These are phyloP conservation scores for Penicillium psychrofluorescens DNA, from an alignment of 495 filamentous ascomycete species.

Conservation along the genomic window DNA sequence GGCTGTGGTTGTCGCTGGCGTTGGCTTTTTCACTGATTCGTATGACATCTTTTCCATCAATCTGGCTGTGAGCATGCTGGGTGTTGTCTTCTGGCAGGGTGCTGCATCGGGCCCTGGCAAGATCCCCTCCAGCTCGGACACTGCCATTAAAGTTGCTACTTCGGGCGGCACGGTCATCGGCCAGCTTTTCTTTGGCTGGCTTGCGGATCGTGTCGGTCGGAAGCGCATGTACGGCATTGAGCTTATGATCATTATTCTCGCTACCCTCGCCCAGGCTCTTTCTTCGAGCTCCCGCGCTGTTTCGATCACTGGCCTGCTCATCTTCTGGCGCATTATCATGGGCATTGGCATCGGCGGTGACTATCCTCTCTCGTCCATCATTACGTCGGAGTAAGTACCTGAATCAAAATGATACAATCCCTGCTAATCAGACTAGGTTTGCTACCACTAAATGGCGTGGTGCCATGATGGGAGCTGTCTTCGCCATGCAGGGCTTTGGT, in stretches of 20 bases:
- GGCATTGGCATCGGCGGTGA: constrained; percentile 80
- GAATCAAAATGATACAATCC: too few species aligned
- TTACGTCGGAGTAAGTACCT: constrained; percentile 63
- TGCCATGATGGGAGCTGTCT: constrained; percentile 83
- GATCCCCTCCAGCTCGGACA: constrained; percentile 61
- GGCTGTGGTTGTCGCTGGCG: constrained; percentile 70
- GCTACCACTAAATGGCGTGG: constrained; percentile 80
- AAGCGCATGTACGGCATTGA: constrained; percentile 87
- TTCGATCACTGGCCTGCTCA: constrained; percentile 65
- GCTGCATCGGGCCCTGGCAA: constrained; percentile 40
- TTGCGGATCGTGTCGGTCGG: constrained; percentile 73
- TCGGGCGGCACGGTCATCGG: constrained; percentile 81
- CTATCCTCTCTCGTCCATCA: constrained; percentile 79
- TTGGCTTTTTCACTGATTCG: constrained; percentile 79
- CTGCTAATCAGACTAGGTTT: constrained; percentile 40
- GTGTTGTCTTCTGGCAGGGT: constrained; percentile 62
- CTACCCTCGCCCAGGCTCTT: constrained; percentile 71
- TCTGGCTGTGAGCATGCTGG: constrained; percentile 57
- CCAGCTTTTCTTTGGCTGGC: constrained; percentile 72
- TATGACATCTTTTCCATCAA: constrained; percentile 80
- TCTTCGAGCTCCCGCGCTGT: constrained; percentile 60
- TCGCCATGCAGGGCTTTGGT: constrained; percentile 78
- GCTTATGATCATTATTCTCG: constrained; percentile 80
- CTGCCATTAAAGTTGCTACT: constrained; percentile 84
- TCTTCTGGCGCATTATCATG: constrained; percentile 89